These are phyloP conservation scores for Alternaria arbusti DNA, from an alignment of 2,329 filamentous ascomycete species.

Conservation along the genomic window DNA sequence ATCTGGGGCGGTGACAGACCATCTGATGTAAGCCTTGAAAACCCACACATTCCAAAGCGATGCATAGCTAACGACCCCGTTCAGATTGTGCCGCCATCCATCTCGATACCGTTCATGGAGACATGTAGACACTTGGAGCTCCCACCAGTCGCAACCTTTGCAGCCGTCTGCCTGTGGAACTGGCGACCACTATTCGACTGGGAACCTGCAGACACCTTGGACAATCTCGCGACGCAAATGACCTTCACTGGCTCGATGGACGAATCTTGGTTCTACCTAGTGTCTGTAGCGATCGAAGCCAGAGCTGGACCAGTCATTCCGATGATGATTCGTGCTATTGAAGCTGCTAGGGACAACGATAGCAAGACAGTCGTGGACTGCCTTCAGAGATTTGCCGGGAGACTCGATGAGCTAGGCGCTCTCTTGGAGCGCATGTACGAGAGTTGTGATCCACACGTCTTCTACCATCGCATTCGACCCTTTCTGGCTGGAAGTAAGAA, in stretches of 20 bases:
- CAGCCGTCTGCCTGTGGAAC: constrained; percentile 93
- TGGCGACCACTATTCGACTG: constrained; percentile 89
- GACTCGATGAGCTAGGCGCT: constrained; percentile 80
- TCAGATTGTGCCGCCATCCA: constrained; percentile 73
- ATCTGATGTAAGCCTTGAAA: constrained; percentile 63
- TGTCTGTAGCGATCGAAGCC: constrained; percentile 94
- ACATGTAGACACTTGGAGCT: constrained; percentile 82
- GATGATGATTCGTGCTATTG: constrained; percentile 86
- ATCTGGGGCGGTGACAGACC: constrained; percentile 85
- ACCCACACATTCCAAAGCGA: neutral
- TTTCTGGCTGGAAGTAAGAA: constrained; percentile 97
- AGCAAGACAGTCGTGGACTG: constrained; percentile 74
- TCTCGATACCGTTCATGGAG: constrained; percentile 82
- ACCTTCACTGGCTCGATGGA: constrained; percentile 95
- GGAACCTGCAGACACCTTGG: constrained; percentile 80
- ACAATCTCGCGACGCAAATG: constrained; percentile 85
- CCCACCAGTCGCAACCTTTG: constrained; percentile 92
- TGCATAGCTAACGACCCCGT: constrained; percentile 22
- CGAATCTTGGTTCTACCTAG: constrained; percentile 98
- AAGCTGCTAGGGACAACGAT: constrained; percentile 76
- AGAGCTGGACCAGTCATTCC: constrained; percentile 86
- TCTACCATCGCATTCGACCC: constrained; percentile 95
- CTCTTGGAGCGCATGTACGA: constrained; percentile 92
- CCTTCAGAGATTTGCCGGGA: constrained; percentile 83
- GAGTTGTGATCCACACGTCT: constrained; percentile 90